Conservation (phyloP, 73 alveolate genomes). For the Paramecium pentaurelia region DNA sequence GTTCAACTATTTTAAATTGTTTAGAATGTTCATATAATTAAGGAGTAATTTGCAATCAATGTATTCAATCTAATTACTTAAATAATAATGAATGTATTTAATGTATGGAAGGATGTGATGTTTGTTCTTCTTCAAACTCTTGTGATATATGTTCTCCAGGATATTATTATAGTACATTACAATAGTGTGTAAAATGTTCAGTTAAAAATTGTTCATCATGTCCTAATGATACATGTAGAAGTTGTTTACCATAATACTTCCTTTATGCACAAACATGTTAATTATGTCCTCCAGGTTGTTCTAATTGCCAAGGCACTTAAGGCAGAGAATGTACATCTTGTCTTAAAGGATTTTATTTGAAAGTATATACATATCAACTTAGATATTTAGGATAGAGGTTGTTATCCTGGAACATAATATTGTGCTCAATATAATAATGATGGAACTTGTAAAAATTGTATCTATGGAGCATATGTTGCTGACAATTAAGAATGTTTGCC, state of each 20-base stretch:
- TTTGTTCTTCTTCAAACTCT: background rate
- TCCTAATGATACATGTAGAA: background rate
- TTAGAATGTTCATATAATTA: background rate
- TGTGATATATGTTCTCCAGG: background rate
- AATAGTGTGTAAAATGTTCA: background rate
- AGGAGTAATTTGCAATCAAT: background rate
- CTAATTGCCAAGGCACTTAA: background rate
- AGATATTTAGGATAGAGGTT: background rate
- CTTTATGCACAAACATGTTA: background rate
- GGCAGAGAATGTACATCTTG: background rate
- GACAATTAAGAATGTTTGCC: background rate
- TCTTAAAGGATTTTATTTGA: background rate
- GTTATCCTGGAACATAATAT: slow-evolving; percentile 9
- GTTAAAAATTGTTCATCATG: background rate
- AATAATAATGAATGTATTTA: background rate
- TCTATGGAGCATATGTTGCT: slow-evolving; percentile 4
- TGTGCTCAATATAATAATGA: background rate
- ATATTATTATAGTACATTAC: background rate
- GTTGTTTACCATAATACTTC: background rate
- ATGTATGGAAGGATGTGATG: background rate
- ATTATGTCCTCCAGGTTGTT: background rate
- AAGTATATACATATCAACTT: background rate
- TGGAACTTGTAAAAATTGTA: slow-evolving; percentile 21
- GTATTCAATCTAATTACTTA: background rate
- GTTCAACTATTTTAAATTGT: background rate